phyloP scores from a whole-genome alignment of 2,329 filamentous ascomycete genomes.

The Xylaria digitata region DNA sequence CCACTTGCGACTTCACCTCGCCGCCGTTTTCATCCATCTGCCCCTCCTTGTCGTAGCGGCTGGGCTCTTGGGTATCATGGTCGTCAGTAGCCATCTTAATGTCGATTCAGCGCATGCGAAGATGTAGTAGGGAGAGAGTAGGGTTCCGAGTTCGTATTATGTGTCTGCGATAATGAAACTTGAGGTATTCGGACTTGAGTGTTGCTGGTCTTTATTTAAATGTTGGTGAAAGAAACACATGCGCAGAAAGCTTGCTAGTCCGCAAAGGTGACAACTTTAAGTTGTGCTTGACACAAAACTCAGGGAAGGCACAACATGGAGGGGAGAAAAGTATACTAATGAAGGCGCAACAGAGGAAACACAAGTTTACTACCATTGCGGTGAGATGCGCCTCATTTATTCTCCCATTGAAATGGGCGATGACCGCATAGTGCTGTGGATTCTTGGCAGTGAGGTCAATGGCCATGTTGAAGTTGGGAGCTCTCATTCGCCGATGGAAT shows the following conservation, averaged over 20 bases:
- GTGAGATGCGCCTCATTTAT: constrained; percentile 12
- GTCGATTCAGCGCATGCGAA: neutral
- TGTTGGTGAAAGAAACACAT: neutral
- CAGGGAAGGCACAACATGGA: constrained; percentile 1
- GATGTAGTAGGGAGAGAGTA: neutral
- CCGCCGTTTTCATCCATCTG: neutral
- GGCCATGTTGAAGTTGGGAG: neutral
- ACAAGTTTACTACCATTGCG: neutral
- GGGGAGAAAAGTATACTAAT: neutral
- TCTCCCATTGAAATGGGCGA: constrained; percentile 5
- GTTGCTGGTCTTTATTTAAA: neutral
- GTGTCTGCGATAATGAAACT: neutral
- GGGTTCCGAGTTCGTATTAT: neutral
- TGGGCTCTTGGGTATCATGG: neutral
- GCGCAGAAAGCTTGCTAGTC: neutral
- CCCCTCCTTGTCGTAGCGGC: constrained; percentile 6
- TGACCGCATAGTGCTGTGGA: constrained; percentile 31
- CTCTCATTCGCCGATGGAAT: constrained; percentile 19
- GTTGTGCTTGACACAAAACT: neutral
- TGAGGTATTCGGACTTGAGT: neutral
- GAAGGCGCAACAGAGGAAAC: constrained; percentile 2
- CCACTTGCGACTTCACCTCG: constrained; percentile 12
- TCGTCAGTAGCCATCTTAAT: constrained; percentile 16
- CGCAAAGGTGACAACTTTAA: neutral
- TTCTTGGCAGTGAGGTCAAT: constrained; percentile 16